Conservation (phyloP, 768 basidiomycete species). For the Glaciozyma antarctica region DNA sequence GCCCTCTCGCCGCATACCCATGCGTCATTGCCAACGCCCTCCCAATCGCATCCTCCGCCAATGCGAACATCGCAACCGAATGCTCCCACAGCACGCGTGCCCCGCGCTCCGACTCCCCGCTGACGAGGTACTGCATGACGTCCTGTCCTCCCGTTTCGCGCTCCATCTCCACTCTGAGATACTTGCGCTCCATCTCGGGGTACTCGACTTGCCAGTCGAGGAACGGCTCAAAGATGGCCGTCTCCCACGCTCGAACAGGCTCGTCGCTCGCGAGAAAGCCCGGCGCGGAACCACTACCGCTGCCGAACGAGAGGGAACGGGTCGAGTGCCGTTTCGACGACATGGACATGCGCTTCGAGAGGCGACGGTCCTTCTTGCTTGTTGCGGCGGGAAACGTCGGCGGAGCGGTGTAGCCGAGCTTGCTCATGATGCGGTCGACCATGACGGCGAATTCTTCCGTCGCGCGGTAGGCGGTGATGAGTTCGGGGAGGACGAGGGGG, state of each 20-base stretch:
- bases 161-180: constrained; percentile 42
- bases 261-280: background rate
- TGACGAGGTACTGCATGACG: constrained; percentile 12
- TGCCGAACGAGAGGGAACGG: constrained; percentile 30
- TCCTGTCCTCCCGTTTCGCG: constrained; percentile 4
- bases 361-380: constrained; percentile 23
- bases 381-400: constrained; percentile 12
- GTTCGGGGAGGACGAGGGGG: constrained; percentile 53
- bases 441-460: constrained; percentile 74
- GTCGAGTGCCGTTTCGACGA: constrained; percentile 31
- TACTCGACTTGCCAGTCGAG: constrained; percentile 83
- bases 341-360: constrained; percentile 39
- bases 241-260: constrained; percentile 57
- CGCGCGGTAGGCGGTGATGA: constrained; percentile 60
- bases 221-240: constrained; percentile 86
- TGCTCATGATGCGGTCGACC: constrained; percentile 68
- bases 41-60: constrained; percentile 67
- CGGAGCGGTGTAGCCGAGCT: constrained; percentile 36
- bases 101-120: constrained; percentile 15
- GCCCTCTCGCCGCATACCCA: constrained; percentile 69
- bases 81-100: constrained; percentile 62
- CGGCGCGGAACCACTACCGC: constrained; percentile 10
- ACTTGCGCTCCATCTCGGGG: constrained; percentile 60
- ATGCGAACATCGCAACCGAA: constrained; percentile 60
- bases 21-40: constrained; percentile 75